Conservation (phyloP, 2,329 filamentous ascomycete species). For the Aurifilum marmelostoma region DNA sequence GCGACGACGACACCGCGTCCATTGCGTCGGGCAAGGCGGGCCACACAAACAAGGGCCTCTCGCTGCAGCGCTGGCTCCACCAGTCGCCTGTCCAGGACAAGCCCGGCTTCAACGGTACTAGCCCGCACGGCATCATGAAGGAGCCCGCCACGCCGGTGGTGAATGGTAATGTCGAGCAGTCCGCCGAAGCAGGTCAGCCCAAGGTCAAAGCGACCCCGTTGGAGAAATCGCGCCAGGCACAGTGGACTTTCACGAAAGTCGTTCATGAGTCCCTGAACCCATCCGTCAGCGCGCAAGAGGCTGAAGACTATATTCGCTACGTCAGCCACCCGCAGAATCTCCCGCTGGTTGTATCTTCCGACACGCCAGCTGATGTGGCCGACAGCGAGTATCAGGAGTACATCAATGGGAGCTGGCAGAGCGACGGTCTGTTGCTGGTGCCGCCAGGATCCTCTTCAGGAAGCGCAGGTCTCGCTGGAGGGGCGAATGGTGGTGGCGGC, state of each 20-base stretch:
- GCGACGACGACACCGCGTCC: constrained; percentile 47
- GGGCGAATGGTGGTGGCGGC: constrained; percentile 24
- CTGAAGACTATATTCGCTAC: constrained; percentile 86
- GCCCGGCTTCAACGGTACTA: constrained; percentile 19
- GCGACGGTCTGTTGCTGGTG: constrained; percentile 57
- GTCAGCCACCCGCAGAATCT: constrained; percentile 87
- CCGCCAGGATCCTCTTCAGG: constrained; percentile 58
- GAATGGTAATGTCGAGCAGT: constrained; percentile 31
- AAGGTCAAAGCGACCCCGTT: constrained; percentile 61
- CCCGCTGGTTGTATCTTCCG: constrained; percentile 75
- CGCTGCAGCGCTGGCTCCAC: constrained; percentile 66
- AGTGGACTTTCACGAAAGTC: constrained; percentile 87
- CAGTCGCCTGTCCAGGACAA: constrained; percentile 43
- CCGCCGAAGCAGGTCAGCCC: constrained; percentile 28
- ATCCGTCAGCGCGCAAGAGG: constrained; percentile 74
- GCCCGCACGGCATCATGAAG: constrained; percentile 61
- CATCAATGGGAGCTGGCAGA: constrained; percentile 68
- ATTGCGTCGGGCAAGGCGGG: constrained; percentile 41
- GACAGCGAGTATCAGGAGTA: constrained; percentile 80
- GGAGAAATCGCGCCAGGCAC: constrained; percentile 80
- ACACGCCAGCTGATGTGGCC: constrained; percentile 59
- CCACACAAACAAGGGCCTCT: constrained; percentile 49
- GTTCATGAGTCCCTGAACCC: constrained; percentile 86
- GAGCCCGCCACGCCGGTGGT: constrained; percentile 38
- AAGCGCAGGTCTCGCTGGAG: constrained; percentile 38